Percentiles rank a stretch among this genome's conserved stretches.
Conservation (phyloP, 2,329 filamentous ascomycete species). For the Domatiomyces globalis region DNA sequence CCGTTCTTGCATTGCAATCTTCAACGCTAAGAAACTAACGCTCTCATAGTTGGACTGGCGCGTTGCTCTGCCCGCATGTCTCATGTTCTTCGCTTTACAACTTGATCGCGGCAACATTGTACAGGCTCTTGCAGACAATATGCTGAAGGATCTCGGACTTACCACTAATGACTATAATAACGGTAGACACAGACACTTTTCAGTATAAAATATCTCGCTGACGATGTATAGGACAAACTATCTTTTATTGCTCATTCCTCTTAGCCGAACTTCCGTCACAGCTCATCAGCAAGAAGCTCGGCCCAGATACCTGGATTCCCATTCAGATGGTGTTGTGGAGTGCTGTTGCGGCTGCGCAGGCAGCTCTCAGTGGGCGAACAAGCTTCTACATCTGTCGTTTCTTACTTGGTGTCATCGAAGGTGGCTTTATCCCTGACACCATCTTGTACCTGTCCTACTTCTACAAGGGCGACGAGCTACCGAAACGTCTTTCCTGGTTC, state of each 20-base stretch:
- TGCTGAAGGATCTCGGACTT: conserved; percentile 28
- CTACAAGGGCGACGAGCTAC: conserved; percentile 58
- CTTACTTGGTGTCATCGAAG: conserved; percentile 34
- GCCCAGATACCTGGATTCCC: conserved; percentile 42
- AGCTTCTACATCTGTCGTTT: conserved; percentile 27
- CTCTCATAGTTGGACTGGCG: conserved; percentile 17
- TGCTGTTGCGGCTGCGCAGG: conserved; percentile 34
- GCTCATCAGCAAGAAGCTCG: conserved; percentile 41
- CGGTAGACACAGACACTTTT: conserved; percentile 23
- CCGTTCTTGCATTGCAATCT: conserved; percentile 13
- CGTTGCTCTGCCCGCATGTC: conserved; percentile 24
- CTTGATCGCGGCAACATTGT: conserved; percentile 40
- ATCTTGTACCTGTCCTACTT: conserved; percentile 41
- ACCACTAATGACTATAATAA: conserved; percentile 24
- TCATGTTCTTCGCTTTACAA: conserved; percentile 46
- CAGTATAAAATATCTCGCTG: neutral
- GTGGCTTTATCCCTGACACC: conserved; percentile 37
- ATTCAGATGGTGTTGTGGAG: conserved; percentile 40
- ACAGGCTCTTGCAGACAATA: conserved; percentile 41
- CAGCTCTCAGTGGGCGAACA: conserved; percentile 29
- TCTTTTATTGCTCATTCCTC: conserved; percentile 42
- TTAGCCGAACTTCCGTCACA: conserved; percentile 44
- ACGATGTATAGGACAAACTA: conserved; percentile 23
- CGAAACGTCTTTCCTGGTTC: conserved; percentile 52
- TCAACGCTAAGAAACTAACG: conserved; percentile 13